These are phyloP conservation scores for Effrenium voratum DNA, from an alignment of 73 alveolate species.

Conservation along the genomic window DNA sequence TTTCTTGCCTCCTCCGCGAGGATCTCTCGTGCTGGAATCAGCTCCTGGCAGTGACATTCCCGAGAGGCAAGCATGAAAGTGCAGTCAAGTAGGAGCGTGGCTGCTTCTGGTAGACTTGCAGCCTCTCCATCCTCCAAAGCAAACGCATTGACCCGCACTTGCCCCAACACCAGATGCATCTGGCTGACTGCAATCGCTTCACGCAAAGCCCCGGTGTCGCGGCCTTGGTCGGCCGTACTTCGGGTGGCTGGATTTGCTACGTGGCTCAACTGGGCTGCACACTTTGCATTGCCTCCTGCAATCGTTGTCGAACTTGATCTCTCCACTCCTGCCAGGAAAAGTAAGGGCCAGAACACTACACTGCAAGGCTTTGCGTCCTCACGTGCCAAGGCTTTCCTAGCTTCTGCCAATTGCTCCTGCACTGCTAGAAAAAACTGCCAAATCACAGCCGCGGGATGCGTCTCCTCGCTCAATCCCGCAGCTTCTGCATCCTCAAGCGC, in stretches of 20 bases:
- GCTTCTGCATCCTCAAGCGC: conserved; percentile 73
- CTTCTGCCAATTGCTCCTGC: conserved; percentile 47
- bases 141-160: no score
- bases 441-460: neutral
- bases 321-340: conserved; percentile 56
- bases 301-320: conserved; percentile 40
- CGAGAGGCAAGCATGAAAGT: neutral
- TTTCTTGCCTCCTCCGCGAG: conserved; percentile 60
- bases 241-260: neutral
- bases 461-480: conserved; percentile 53
- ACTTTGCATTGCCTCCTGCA: conserved; percentile 58
- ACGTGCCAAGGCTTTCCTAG: conserved; percentile 66
- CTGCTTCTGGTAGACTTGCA: conserved; percentile 71
- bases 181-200: conserved; percentile 48
- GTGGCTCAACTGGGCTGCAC: neutral
- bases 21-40: conserved; percentile 72
- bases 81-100: neutral
- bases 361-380: conserved; percentile 4
- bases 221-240: neutral
- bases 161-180: neutral
- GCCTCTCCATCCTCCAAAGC: conserved; percentile 92
- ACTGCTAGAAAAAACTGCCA: neutral
- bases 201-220: neutral
- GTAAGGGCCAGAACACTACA: neutral
- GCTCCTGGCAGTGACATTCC: neutral